Conservation (phyloP, 129 eudicot genomes). For the Tanacetum coccineum region DNA sequence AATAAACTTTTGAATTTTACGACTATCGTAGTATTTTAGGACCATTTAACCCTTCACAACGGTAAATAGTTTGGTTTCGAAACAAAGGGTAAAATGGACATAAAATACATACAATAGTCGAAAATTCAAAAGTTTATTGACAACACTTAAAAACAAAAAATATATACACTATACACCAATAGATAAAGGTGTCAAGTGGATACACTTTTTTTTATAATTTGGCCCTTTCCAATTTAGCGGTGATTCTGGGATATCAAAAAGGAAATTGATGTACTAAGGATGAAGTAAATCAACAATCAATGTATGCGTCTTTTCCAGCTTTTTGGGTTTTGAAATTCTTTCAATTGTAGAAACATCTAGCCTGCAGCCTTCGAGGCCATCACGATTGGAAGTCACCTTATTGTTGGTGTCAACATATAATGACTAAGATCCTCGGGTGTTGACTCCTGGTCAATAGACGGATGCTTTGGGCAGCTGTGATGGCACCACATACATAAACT, state of each 20-base stretch:
- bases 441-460: conserved; percentile 90
- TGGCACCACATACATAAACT: conserved; percentile 90
- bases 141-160: no score
- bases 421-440: conserved; percentile 79
- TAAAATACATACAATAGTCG: no score
- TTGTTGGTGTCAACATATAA: conserved; percentile 81
- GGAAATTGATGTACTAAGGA: conserved; percentile 70
- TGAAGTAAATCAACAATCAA: conserved; percentile 82
- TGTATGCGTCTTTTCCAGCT: conserved; percentile 87
- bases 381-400: conserved; percentile 64
- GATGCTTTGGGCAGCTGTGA: conserved; percentile 90
- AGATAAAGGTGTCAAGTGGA: no score
- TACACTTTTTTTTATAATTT: no score
- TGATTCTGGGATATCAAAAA: conserved; percentile 77
- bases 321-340: conserved; percentile 83
- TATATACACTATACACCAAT: no score
- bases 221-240: no score
- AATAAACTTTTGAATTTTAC: no score
- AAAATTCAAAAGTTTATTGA: no score
- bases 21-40: no score
- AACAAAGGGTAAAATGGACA: no score
- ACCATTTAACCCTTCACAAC: no score
- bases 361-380: conserved; percentile 85
- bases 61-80: no score
- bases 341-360: conserved; percentile 79